These are phyloP conservation scores for Starmerella vitae DNA, from an alignment of 805 yeast species.

Conservation along the genomic window DNA sequence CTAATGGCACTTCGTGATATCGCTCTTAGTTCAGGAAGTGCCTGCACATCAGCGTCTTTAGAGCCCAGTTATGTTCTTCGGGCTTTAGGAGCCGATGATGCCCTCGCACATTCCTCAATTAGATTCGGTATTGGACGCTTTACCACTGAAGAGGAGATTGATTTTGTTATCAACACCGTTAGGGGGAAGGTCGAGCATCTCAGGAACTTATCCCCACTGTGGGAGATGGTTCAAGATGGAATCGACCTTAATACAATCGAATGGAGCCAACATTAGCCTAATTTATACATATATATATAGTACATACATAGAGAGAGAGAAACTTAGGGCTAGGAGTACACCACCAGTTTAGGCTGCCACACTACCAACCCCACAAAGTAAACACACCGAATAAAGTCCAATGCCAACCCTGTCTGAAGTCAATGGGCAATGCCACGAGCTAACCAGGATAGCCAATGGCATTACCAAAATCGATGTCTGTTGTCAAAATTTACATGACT, in stretches of 20 bases:
- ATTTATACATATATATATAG: conserved; percentile 5
- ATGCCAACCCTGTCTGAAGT: too few relatives aligned
- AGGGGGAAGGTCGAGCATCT: conserved; percentile 78
- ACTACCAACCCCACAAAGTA: too few relatives aligned
- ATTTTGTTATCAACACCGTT: conserved; percentile 82
- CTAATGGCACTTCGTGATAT: conserved; percentile 96
- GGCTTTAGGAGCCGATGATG: conserved; percentile 96
- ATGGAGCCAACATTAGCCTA: conserved; percentile 90
- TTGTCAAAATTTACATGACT: too few relatives aligned
- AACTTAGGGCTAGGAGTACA: too few relatives aligned
- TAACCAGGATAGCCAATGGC: too few relatives aligned
- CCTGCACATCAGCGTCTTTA: conserved; percentile 95
- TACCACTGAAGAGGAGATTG: conserved; percentile 91
- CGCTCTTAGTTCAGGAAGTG: conserved; percentile 92
- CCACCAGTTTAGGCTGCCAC: too few relatives aligned
- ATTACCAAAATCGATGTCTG: too few relatives aligned
- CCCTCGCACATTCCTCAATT: conserved; percentile 94
- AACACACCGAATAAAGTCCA: too few relatives aligned
- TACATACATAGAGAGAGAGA: too few relatives aligned
- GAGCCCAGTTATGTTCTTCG: conserved; percentile 96
- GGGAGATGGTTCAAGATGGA: conserved; percentile 99
- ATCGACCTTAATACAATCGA: conserved; percentile 86
- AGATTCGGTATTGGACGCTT: conserved; percentile 95
- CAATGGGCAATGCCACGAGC: too few relatives aligned
- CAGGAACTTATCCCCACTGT: conserved; percentile 84